Conservation (phyloP, 192 early-diverging fungal species). For the Podila horticola region DNA sequence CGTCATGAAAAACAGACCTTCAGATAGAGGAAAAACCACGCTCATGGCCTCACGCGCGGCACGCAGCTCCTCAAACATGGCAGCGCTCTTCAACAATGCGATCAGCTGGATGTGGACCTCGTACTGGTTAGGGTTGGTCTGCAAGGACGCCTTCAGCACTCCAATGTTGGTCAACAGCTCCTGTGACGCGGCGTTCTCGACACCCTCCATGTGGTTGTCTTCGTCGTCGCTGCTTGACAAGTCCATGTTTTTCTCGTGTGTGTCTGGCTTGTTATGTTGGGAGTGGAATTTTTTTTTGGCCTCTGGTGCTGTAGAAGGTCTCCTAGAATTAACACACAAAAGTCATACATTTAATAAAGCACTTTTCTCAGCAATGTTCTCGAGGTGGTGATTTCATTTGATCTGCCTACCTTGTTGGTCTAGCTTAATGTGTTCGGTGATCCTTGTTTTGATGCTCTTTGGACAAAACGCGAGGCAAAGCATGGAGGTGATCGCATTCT, state of each 20-base stretch:
- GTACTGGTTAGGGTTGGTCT: constrained; percentile 58
- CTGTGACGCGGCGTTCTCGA: neutral
- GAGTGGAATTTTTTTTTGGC: neutral
- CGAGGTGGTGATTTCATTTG: too few relatives aligned
- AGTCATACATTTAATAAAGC: too few relatives aligned
- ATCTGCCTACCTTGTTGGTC: too few relatives aligned
- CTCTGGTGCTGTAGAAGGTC: neutral
- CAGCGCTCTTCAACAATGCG: constrained; percentile 42
- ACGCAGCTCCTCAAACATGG: constrained; percentile 59
- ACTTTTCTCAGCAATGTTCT: too few relatives aligned
- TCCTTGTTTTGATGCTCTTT: too few relatives aligned
- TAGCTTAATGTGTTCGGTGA: too few relatives aligned
- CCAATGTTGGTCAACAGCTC: constrained; percentile 22
- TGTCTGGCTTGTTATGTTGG: neutral
- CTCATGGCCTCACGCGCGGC: constrained; percentile 67
- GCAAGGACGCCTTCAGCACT: constrained; percentile 24
- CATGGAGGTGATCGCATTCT: too few relatives aligned
- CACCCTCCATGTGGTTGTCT: constrained; percentile 6
- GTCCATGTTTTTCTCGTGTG: constrained; percentile 4
- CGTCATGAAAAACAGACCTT: constrained; percentile 55
- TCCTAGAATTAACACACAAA: too few relatives aligned
- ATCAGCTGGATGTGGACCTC: constrained; percentile 63
- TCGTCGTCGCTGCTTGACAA: constrained; percentile 22
- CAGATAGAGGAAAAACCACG: constrained; percentile 66
- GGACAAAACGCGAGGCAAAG: too few relatives aligned